Conservation (phyloP, 2,329 filamentous ascomycete species). For the Colletotrichum scovillei region DNA sequence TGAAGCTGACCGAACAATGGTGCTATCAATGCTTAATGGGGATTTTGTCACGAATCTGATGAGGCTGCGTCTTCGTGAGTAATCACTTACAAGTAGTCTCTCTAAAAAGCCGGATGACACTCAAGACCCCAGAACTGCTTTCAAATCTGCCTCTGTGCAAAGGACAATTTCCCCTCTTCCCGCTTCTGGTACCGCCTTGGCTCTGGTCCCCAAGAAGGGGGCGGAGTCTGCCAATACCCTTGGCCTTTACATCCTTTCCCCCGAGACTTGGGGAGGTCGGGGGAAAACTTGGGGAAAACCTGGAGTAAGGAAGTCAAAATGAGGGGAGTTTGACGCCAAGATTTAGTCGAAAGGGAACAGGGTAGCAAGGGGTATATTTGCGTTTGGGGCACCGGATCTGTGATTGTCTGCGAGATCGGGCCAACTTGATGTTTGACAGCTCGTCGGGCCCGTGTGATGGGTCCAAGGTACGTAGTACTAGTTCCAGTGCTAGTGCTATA, state of each 20-base stretch:
- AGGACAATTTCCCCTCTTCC: no score
- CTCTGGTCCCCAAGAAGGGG: neutral
- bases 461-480: neutral
- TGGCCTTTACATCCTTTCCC: conserved; percentile 18
- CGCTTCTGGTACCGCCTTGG: neutral
- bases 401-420: neutral
- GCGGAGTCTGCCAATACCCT: neutral
- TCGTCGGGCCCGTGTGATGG: neutral
- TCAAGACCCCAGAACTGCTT: no score
- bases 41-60: no score
- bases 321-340: neutral
- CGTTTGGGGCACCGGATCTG: neutral
- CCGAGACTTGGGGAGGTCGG: conserved; percentile 14
- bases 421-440: neutral
- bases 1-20: neutral
- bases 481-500: no score
- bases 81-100: no score
- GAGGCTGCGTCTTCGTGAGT: no score
- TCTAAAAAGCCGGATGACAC: no score
- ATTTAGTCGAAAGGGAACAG: neutral
- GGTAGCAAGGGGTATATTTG: no score
- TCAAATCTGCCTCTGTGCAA: no score
- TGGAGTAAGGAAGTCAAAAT: neutral
- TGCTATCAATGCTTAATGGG: neutral
- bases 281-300: neutral